These are phyloP conservation scores for Ceratocystis variospora DNA, from an alignment of 2,329 filamentous ascomycete species.

Conservation along the genomic window DNA sequence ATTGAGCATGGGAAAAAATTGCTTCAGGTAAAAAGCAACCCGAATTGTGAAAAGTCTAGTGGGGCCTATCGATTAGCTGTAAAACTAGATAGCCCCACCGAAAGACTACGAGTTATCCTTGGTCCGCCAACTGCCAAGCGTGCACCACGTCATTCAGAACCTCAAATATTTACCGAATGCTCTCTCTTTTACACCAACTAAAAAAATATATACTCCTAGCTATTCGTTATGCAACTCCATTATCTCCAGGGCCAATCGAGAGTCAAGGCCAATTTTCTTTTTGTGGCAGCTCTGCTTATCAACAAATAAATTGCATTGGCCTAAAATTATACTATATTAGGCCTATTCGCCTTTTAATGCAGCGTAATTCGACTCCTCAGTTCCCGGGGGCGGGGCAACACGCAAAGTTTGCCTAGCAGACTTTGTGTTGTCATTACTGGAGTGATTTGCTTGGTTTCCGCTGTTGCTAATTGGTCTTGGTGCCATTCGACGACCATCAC, in stretches of 20 bases:
- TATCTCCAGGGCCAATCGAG: no score
- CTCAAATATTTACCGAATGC: background rate
- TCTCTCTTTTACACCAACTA: no score
- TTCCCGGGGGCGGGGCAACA: conserved; percentile 63
- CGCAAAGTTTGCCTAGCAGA: conserved; percentile 5
- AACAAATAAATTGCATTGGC: background rate
- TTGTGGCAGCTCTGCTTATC: background rate
- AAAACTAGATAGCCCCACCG: background rate
- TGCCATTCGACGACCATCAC: conserved; percentile 41
- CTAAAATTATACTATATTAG: background rate
- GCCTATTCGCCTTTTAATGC: conserved; percentile 64
- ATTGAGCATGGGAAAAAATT: background rate
- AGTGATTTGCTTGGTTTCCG: background rate
- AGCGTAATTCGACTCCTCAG: conserved; percentile 64
- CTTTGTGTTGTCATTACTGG: background rate
- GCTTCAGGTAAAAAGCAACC: background rate
- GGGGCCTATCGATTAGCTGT: conserved; percentile 2
- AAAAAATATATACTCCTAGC: no score
- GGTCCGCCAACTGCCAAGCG: no score
- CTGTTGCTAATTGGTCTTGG: background rate
- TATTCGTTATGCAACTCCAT: no score
- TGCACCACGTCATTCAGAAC: background rate
- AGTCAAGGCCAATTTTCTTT: no score
- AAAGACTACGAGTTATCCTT: no score
- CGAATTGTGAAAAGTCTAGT: background rate